Base-by-base conservation (phyloP, 441 rosid genomes). In the Melastoma candidum region DNA sequence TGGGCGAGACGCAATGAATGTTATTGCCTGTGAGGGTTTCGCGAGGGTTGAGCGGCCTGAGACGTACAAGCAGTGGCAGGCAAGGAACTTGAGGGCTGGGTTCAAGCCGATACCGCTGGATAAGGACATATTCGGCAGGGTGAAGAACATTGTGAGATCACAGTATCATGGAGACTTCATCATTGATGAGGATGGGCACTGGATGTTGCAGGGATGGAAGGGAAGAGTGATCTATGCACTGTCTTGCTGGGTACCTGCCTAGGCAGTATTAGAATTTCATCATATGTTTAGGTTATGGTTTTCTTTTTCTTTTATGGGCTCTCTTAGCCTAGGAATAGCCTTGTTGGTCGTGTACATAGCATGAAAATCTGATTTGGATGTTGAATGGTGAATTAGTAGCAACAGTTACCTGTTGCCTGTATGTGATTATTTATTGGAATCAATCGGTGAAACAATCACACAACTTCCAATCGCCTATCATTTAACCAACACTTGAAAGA, bases 1-100 rank as follows among this genome's bases (percentile, higher is more conserved):
- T 13, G 80, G 79, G 14, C 76, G 78, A 27, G 95, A 86, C 26
- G 77, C 82, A 0, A 75, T 77, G 85, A 88, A 85, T 68, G 98
- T 77, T 8, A 62, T 93, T 9, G 97, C 98, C 0, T 84, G 88
- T 32, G 98, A 93, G 57, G 97, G 97, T 0, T 25, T 59, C 2
- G 88, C 86, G 66, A 74, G 98, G 61, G 77, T 81, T 3, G 96
- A 84, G 44, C 76, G 90, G 72, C 96, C 96, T 0, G 92, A 88
- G 68, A 79, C 89, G 0, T 88, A 83, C 61, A 93, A 77, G 75
- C 97, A 88, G 51, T 93, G 98, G 97, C 98, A 82, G 58, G 71
- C 68, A 9, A 49, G 90, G 63, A 71, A 68, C 44, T 25, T 56
- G 66, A 76, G 88, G 71, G 81, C 75, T 0, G 88, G 90, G 63